Percentiles rank a stretch among this genome's conserved stretches.
phyloP scores from a whole-genome alignment of 1,284 basidiomycete genomes.

The Sanguinoderma infundibulare region DNA sequence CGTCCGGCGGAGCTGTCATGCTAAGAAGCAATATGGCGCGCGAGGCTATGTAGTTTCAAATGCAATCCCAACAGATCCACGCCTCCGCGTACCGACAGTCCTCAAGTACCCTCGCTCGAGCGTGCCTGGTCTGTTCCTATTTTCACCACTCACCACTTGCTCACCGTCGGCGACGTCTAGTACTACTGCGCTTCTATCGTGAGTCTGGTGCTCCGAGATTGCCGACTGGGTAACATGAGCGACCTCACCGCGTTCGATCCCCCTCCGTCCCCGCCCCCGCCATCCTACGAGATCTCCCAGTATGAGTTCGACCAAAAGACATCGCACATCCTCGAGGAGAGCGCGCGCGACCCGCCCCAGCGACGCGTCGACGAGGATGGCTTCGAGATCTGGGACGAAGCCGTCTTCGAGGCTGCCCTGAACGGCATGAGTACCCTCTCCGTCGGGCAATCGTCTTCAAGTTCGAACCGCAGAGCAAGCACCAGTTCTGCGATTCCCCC shows the following conservation, averaged over 20 bases:
- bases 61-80: background rate
- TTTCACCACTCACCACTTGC: background rate
- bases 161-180: background rate
- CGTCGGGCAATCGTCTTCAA: background rate
- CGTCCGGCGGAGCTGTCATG: constrained; percentile 4
- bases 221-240: constrained; percentile 5
- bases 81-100: background rate
- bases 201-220: background rate
- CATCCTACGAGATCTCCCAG: constrained; percentile 55
- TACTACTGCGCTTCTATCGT: background rate
- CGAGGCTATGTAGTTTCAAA: constrained; percentile 23
- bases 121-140: background rate
- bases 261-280: constrained; percentile 40
- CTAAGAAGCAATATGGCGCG: constrained; percentile 14
- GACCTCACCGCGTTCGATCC: constrained; percentile 16
- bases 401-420: constrained; percentile 42
- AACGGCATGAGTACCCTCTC: constrained; percentile 18
- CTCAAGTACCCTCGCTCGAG: background rate
- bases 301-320: constrained; percentile 63
- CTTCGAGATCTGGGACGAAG: constrained; percentile 56
- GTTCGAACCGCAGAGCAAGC: background rate
- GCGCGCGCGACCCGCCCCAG: constrained; percentile 33
- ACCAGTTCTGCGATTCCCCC: background rate
- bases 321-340: constrained; percentile 43
- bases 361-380: constrained; percentile 41